Percentiles rank a stretch among this genome's conserved stretches.
phyloP scores from a whole-genome alignment of 179 eudicot genomes.

The Amaranthus tricolor region DNA sequence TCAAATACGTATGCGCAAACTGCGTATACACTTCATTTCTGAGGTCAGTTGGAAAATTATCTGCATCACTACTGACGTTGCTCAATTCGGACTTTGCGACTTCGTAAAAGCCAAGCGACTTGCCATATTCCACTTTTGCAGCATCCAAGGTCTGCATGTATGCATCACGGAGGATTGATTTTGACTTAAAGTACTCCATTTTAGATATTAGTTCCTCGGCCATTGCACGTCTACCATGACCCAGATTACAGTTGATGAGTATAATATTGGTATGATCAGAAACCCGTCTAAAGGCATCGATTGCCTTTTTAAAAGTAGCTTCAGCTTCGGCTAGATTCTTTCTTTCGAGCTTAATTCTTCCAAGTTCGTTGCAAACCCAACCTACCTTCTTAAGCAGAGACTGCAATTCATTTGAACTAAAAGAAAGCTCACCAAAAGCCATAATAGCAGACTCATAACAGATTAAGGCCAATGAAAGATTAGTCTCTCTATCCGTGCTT shows the following conservation, averaged over 20 bases:
- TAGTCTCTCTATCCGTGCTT: conserved; percentile 48
- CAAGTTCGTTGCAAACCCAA: conserved; percentile 97
- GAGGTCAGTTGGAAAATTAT: conserved; percentile 38
- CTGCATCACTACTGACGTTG: conserved; percentile 34
- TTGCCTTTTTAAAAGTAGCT: conserved; percentile 76
- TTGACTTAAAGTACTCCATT: conserved; percentile 52
- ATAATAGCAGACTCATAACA: conserved; percentile 76
- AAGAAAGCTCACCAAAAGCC: conserved; percentile 50
- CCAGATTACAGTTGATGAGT: conserved; percentile 80
- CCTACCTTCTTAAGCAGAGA: conserved; percentile 81
- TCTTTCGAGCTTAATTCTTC: conserved; percentile 65
- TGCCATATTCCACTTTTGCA: conserved; percentile 66
- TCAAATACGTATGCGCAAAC: conserved; percentile 87
- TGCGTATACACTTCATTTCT: conserved; percentile 79
- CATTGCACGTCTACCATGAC: conserved; percentile 86
- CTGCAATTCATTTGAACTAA: conserved; percentile 48
- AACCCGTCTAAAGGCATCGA: conserved; percentile 69
- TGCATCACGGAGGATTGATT: conserved; percentile 44
- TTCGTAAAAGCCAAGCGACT: conserved; percentile 65
- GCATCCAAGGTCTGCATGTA: conserved; percentile 61
- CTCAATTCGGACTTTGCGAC: conserved; percentile 73
- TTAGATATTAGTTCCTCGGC: conserved; percentile 75
- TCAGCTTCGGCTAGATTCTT: conserved; percentile 76
- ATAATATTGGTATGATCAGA: conserved; percentile 76
- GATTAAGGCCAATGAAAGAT: conserved; percentile 55